phyloP scores from a whole-genome alignment of 2,329 filamentous ascomycete genomes.

The Apiospora sp. region DNA sequence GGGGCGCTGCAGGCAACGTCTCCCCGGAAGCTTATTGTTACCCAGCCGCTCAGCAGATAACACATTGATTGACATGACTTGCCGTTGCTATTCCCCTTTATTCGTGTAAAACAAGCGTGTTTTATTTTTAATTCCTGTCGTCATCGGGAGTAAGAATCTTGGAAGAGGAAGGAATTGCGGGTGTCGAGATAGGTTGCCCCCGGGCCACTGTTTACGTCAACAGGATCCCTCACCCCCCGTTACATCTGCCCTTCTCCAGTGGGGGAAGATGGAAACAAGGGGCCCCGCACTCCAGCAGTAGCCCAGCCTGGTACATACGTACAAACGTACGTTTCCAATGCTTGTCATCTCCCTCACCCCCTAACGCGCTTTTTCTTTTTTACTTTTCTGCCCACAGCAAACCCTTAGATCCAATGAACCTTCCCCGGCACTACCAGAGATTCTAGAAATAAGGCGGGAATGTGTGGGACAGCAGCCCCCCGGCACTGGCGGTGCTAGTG shows the following conservation, averaged over 20 bases:
- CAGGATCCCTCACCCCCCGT: neutral
- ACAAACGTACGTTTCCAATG: conserved; percentile 17
- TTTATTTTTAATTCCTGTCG: conserved; percentile 7
- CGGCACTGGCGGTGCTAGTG: no score
- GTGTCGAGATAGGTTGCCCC: conserved; percentile 5
- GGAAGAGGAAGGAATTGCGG: neutral
- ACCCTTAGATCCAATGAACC: conserved; percentile 14
- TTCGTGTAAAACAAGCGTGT: neutral
- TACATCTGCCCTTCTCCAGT: conserved; percentile 17
- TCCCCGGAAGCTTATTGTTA: neutral
- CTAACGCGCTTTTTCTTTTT: neutral
- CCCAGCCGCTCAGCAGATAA: neutral
- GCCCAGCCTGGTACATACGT: neutral
- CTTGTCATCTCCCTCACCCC: neutral
- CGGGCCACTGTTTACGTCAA: conserved; percentile 11
- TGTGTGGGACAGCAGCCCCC: conserved; percentile 5
- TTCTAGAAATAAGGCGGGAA: conserved; percentile 18
- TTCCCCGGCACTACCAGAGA: conserved; percentile 11
- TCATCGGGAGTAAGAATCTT: neutral
- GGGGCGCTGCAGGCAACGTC: neutral
- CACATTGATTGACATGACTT: neutral
- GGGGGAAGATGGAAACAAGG: conserved; percentile 9
- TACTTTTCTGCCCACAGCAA: neutral
- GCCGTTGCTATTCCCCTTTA: neutral
- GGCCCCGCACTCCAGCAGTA: conserved; percentile 3